Base-by-base conservation (phyloP, 768 basidiomycete genomes). In the Pleurotus tuoliensis region DNA sequence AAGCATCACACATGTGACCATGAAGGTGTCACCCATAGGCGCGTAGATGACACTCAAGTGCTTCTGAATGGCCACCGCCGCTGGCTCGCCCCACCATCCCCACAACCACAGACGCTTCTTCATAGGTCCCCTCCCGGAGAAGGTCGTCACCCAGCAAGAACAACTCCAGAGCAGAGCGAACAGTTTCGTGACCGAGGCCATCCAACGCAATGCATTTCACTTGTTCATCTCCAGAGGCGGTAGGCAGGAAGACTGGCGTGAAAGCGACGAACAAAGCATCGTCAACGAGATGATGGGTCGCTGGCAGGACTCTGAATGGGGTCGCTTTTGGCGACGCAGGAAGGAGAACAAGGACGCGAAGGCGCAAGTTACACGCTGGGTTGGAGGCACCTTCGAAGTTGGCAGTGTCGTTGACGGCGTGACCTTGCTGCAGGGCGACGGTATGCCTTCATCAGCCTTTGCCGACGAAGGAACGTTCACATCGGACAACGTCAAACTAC, bases 71-170 rank as follows among this genome's bases (percentile, higher is more conserved):
- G 9, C 30, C 30, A 34, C 30, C 30, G 7, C 30, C 30, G 7
- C 30, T 9, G 8, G 30, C 30, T 34, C 30, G 30, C 11, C 30
- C 15, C 30, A 57, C 41, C 43, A 44, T 45, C 58, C 59, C n/a
- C 73, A 79, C 67, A 66, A 62, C 25, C 73, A 72, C 58, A 75
- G 75, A 55, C 79, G 91, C 27, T 67, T 86, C 52, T 92, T 92
- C 69, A 75, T 93, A 44, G 91, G 91, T 0, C 87, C 90, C 3
- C 78, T 92, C 75, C 90, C 89, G 11, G 83, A 86, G 64, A 81
- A 77, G 56, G 74, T 83, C 56, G 69, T 82, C 55, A 70, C 70
- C 3, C 69, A 67, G 50, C 69, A 71, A 45, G 76, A 82, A 60
- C 66, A 65, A n/a, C 64, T 71, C 40, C 55, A 63, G n/a, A 45